These are phyloP conservation scores for Papiliotrema flavescens DNA, from an alignment of 1,284 basidiomycete genomes.

Conservation along the genomic window DNA sequence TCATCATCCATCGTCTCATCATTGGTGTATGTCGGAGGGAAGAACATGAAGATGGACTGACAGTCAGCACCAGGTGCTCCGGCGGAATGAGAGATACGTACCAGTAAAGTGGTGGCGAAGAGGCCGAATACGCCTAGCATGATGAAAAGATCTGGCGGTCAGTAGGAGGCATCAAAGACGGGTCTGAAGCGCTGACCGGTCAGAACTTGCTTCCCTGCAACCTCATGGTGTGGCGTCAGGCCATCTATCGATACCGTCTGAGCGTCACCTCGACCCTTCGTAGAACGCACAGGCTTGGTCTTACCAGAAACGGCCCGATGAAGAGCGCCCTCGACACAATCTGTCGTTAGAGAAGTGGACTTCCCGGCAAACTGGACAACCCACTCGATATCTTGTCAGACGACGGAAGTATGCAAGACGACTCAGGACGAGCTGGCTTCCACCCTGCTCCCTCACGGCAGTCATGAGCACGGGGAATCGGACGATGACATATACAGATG, in stretches of 20 bases:
- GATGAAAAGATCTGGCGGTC: slow-evolving; percentile 3
- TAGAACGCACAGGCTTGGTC: background rate
- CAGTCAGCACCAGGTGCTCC: background rate
- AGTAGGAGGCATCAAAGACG: background rate
- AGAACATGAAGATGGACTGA: slow-evolving; percentile 13
- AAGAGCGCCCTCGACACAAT: slow-evolving; percentile 4
- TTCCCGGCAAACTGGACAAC: background rate
- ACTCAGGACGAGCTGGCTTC: slow-evolving; percentile 9
- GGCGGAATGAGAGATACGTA: background rate
- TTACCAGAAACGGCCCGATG: slow-evolving; percentile 1
- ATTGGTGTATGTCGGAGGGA: slow-evolving; percentile 6
- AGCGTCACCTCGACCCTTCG: background rate
- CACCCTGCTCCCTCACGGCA: slow-evolving; percentile 8
- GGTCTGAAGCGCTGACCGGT: slow-evolving; percentile 1
- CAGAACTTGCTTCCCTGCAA: slow-evolving; percentile 3
- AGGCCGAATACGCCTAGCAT: slow-evolving; percentile 4
- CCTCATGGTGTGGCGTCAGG: slow-evolving; percentile 4
- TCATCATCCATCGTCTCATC: too few relatives aligned
- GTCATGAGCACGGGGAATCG: slow-evolving; percentile 6
- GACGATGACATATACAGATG: slow-evolving; percentile 9
- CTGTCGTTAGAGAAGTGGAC: background rate
- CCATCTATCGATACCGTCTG: slow-evolving; percentile 4
- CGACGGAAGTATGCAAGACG: slow-evolving; percentile 5
- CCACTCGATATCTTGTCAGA: slow-evolving; percentile 10
- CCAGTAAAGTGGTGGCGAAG: slow-evolving; percentile 5